Evolutionary conservation across 352 stramenopile species (phyloP).

Genomic region (Thalassiosira hispida): DNA sequence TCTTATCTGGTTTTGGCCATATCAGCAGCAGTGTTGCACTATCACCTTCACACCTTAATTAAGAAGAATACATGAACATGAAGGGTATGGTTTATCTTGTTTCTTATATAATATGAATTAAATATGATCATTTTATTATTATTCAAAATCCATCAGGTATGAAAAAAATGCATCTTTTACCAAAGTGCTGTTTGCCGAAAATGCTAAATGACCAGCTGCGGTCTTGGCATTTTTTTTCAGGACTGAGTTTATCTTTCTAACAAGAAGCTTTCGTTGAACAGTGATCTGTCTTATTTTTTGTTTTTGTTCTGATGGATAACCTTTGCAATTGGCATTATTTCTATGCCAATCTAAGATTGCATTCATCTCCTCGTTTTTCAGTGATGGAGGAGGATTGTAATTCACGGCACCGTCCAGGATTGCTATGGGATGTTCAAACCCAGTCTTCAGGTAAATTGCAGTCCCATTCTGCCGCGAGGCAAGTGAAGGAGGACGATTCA

Average conservation of each 20-base stretch:
- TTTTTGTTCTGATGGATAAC: background rate
- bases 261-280: slow-evolving; percentile 9
- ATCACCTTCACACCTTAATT: too few species aligned
- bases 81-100: too few species aligned
- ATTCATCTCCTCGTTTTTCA: slow-evolving; percentile 15
- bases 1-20: too few species aligned
- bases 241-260: slow-evolving; percentile 6
- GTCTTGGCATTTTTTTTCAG: slow-evolving; percentile 20
- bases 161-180: slow-evolving; percentile 24
- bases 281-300: background rate
- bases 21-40: too few species aligned
- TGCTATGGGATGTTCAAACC: slow-evolving; percentile 47
- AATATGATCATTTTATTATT: too few species aligned
- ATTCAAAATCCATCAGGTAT: too few species aligned
- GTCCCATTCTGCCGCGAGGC: slow-evolving; percentile 10
- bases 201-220: slow-evolving; percentile 2
- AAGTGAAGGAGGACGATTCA: slow-evolving; percentile 6
- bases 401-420: slow-evolving; percentile 39
- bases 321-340: background rate
- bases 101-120: too few species aligned
- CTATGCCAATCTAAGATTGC: background rate
- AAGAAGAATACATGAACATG: too few species aligned
- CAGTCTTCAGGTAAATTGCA: slow-evolving; percentile 36
- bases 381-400: slow-evolving; percentile 24
- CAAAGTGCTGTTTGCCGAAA: slow-evolving; percentile 10